A percentile compares a stretch with the other conserved stretches of the same genome.
phyloP scores from a whole-genome alignment of 768 basidiomycete genomes.

The Mycena vulgaris region DNA sequence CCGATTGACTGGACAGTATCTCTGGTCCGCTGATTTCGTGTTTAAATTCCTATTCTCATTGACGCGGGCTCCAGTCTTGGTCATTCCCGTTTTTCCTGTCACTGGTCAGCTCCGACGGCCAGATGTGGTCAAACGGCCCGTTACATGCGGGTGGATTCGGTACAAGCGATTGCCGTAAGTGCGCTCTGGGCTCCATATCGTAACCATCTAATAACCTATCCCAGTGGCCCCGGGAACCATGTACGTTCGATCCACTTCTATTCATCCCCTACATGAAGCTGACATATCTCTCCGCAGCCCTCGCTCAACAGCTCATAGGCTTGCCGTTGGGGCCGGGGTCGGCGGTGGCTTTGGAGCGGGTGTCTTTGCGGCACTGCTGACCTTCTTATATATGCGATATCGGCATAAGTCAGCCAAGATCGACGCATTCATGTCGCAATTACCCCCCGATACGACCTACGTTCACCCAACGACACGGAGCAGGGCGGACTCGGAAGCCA shows the following conservation, averaged over 20 bases:
- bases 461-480: too few relatives aligned
- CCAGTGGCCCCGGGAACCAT: conserved; percentile 53
- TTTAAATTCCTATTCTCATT: neutral
- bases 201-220: neutral
- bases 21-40: conserved; percentile 44
- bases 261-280: neutral
- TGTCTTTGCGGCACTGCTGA: conserved; percentile 27
- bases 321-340: conserved; percentile 40
- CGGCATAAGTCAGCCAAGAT: neutral
- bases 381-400: conserved; percentile 28
- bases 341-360: conserved; percentile 40
- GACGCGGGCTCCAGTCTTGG: conserved; percentile 50
- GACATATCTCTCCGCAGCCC: conserved; percentile 17
- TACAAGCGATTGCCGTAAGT: conserved; percentile 52
- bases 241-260: conserved; percentile 41
- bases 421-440: conserved; percentile 13
- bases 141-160: conserved; percentile 60
- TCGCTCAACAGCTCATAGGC: conserved; percentile 26
- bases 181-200: neutral
- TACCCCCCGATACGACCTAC: too few relatives aligned
- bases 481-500: neutral
- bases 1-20: conserved; percentile 58
- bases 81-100: conserved; percentile 66
- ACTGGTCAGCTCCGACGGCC: conserved; percentile 61
- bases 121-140: conserved; percentile 66